Evolutionary conservation across 805 yeast genomes (phyloP).

Genomic region (Saturnispora galanensis): DNA sequence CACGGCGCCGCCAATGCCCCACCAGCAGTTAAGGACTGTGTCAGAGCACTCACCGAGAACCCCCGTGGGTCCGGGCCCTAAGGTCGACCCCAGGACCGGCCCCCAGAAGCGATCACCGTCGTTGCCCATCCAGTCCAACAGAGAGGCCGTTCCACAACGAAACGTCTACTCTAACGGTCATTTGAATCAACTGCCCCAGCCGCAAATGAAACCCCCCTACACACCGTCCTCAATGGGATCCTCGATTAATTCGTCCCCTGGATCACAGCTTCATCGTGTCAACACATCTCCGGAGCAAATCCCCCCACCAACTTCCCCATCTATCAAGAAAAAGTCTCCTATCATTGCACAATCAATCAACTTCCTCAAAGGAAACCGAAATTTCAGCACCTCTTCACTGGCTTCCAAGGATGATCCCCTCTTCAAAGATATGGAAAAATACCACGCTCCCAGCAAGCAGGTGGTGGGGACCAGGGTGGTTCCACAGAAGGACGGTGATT

Average conservation of each 20-base stretch:
- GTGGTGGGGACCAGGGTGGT: slow-evolving; percentile 35
- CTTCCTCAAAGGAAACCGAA: slow-evolving; percentile 25
- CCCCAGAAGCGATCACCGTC: slow-evolving; percentile 19
- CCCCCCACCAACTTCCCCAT: slow-evolving; percentile 1
- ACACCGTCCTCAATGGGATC: not conserved
- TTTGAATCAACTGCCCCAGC: slow-evolving; percentile 8
- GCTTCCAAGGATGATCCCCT: slow-evolving; percentile 14
- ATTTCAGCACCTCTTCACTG: slow-evolving; percentile 18
- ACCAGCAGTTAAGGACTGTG: not conserved
- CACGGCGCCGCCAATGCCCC: not conserved
- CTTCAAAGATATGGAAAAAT: slow-evolving; percentile 24
- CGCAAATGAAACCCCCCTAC: slow-evolving; percentile 4
- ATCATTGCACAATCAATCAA: slow-evolving; percentile 30
- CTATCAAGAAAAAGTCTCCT: slow-evolving; percentile 23
- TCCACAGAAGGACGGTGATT: slow-evolving; percentile 31
- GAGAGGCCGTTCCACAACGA: slow-evolving; percentile 18
- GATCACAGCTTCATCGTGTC: not conserved
- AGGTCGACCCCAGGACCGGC: not conserved
- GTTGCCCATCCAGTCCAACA: slow-evolving; percentile 12
- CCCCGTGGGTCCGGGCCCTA: not conserved
- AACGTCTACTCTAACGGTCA: slow-evolving; percentile 1
- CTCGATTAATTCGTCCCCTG: not conserved
- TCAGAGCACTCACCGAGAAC: slow-evolving; percentile 1
- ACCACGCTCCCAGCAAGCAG: slow-evolving; percentile 27
- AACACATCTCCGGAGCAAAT: not conserved